A percentile compares a stretch with the other conserved stretches of the same genome.
These are phyloP conservation scores for Nymphaea thermarum DNA, from an alignment of 164 flowering plant species.

Conservation along the genomic window DNA sequence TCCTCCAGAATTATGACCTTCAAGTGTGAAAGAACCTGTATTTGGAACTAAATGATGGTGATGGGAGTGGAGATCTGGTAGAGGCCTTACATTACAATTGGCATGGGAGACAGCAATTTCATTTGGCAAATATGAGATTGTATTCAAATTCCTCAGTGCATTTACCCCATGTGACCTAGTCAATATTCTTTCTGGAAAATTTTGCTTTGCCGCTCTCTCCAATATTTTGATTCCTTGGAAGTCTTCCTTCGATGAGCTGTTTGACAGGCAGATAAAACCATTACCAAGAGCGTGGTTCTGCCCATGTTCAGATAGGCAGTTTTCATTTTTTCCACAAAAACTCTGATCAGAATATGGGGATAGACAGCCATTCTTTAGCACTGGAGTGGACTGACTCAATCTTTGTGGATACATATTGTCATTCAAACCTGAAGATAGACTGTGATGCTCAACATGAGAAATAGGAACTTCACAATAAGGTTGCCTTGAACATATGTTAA, in stretches of 20 bases:
- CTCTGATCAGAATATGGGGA: constrained; percentile 17
- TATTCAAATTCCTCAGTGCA: constrained; percentile 11
- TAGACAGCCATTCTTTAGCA: constrained; percentile 4
- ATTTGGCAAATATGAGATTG: background rate
- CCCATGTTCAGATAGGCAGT: constrained; percentile 11
- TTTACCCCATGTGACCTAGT: constrained; percentile 37
- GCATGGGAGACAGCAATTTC: background rate
- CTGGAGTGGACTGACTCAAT: constrained; percentile 12
- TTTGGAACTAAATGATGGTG: constrained; percentile 4
- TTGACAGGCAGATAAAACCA: constrained; percentile 2
- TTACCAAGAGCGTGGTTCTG: constrained; percentile 7
- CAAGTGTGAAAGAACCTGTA: constrained; percentile 8
- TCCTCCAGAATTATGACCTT: constrained; percentile 8
- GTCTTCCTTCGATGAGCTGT: constrained; percentile 12
- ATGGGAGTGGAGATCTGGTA: constrained; percentile 2
- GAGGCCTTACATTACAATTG: background rate
- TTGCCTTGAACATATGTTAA: constrained; percentile 16
- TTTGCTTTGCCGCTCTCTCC: constrained; percentile 22
- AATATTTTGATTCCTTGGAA: constrained; percentile 5
- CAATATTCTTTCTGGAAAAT: constrained; percentile 42
- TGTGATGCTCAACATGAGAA: constrained; percentile 20
- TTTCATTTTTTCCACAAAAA: constrained; percentile 15
- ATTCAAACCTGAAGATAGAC: constrained; percentile 17
- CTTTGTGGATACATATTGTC: constrained; percentile 9
- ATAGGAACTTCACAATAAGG: constrained; percentile 15